Percentiles rank a stretch among this genome's conserved stretches.
phyloP scores from a whole-genome alignment of 225 moss, liverwort and hornwort species.

The Climacium dendroides region DNA sequence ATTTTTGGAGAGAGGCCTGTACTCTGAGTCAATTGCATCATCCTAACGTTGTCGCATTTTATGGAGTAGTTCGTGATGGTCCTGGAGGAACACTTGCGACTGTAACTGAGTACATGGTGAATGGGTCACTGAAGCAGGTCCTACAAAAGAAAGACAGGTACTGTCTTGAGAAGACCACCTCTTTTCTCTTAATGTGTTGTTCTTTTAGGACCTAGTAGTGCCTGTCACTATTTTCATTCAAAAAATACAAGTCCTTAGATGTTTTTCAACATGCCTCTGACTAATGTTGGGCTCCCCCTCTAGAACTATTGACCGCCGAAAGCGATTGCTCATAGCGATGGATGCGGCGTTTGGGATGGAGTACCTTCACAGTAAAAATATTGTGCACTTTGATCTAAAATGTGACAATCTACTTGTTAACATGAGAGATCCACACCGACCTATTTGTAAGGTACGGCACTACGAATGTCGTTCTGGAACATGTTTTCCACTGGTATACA shows the following conservation, averaged over 20 bases:
- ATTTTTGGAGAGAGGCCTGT: conserved; percentile 99
- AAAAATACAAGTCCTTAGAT: background rate
- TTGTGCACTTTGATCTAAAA: conserved; percentile 96
- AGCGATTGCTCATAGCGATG: conserved; percentile 89
- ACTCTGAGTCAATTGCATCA: conserved; percentile 90
- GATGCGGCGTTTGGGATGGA: conserved; percentile 99
- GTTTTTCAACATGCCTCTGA: background rate
- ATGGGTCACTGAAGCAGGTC: conserved; percentile 97
- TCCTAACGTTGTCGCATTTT: conserved; percentile 98
- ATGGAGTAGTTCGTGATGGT: conserved; percentile 96
- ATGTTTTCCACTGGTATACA: background rate
- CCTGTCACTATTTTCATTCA: background rate
- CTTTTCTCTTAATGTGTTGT: background rate
- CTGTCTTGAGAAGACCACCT: background rate
- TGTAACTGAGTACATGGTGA: conserved; percentile 99
- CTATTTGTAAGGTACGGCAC: conserved; percentile 80
- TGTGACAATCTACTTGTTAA: conserved; percentile 96
- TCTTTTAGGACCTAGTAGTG: background rate
- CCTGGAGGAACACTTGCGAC: conserved; percentile 95
- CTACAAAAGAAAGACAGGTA: conserved; percentile 97
- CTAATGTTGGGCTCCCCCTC: background rate
- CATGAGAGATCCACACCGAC: conserved; percentile 98
- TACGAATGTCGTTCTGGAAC: background rate
- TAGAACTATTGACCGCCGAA: conserved; percentile 97
- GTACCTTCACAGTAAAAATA: conserved; percentile 89